Conservation (phyloP, 2,329 filamentous ascomycete species). For the Calonectria fujianensis region DNA sequence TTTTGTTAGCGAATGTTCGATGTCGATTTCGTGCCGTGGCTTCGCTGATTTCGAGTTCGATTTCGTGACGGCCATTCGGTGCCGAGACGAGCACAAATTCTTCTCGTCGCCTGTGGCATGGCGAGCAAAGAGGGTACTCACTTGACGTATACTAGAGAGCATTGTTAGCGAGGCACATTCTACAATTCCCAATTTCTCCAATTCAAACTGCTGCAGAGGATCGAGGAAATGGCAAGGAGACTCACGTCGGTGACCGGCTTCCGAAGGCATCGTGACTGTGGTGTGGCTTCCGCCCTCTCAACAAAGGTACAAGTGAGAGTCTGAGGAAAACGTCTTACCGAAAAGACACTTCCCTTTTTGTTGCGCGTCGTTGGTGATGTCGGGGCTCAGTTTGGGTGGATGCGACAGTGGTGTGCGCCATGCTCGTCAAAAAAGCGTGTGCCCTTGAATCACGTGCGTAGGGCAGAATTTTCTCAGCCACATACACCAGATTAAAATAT, state of each 20-base stretch:
- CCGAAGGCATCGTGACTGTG: constrained; percentile 88
- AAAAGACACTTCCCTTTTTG: constrained; percentile 67
- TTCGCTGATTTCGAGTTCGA: constrained; percentile 52
- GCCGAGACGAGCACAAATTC: constrained; percentile 37
- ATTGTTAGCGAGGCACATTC: constrained; percentile 61
- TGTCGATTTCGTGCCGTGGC: constrained; percentile 50
- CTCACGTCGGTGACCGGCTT: constrained; percentile 92
- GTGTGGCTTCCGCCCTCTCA: constrained; percentile 68
- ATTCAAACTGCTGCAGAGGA: constrained; percentile 41
- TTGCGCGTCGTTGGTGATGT: constrained; percentile 66
- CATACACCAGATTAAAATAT: background rate
- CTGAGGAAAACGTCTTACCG: constrained; percentile 65
- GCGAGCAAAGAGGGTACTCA: constrained; percentile 71
- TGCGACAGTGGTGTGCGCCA: constrained; percentile 61
- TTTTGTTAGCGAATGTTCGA: constrained; percentile 57
- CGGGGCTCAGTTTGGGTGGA: constrained; percentile 59
- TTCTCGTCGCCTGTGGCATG: constrained; percentile 44
- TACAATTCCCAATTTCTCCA: constrained; percentile 46
- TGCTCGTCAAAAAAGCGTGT: constrained; percentile 58
- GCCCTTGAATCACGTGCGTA: constrained; percentile 63
- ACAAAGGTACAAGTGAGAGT: constrained; percentile 65
- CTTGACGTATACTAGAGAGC: constrained; percentile 86
- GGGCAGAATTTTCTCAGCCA: constrained; percentile 47
- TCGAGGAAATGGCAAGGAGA: constrained; percentile 58
- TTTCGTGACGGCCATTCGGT: constrained; percentile 46